Conservation (phyloP, 768 basidiomycete species). For the Tulasnella calospora region DNA sequence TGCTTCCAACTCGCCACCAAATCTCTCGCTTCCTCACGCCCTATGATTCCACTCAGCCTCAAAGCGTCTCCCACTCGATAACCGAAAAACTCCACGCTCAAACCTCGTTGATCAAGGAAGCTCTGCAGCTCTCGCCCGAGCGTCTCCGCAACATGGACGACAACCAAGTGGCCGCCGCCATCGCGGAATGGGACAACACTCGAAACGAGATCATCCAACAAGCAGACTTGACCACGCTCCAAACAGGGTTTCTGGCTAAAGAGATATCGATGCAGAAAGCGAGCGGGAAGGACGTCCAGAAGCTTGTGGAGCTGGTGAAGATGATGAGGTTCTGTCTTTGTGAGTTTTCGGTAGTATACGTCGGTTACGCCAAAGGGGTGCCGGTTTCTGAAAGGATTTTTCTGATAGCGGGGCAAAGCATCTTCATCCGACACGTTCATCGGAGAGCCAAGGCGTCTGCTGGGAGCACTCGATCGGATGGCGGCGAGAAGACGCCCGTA, state of each 20-base stretch:
- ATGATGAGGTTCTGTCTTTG: slow-evolving; percentile 8
- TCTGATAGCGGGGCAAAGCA: slow-evolving; percentile 1
- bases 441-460: not conserved
- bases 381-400: too few relatives aligned
- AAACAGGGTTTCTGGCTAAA: not conserved
- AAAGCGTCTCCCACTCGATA: slow-evolving; percentile 10
- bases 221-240: not conserved
- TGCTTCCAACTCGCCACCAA: not conserved
- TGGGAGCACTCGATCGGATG: not conserved
- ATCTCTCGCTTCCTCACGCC: not conserved
- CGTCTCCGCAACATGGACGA: slow-evolving; percentile 11
- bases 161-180: slow-evolving; percentile 5
- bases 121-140: not conserved
- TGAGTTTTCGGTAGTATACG: too few relatives aligned
- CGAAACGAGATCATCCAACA: not conserved
- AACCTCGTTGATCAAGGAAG: not conserved
- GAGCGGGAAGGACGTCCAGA: slow-evolving; percentile 15
- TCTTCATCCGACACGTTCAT: slow-evolving; percentile 3
- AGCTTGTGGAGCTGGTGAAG: not conserved
- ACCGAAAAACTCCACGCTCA: not conserved
- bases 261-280: slow-evolving; percentile 22
- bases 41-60: not conserved
- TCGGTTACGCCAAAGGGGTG: too few relatives aligned
- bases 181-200: not conserved
- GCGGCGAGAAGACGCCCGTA: not conserved